Evolutionary conservation across 345 rosid genomes (phyloP).

Genomic region (Sisymbrium altissimum): DNA sequence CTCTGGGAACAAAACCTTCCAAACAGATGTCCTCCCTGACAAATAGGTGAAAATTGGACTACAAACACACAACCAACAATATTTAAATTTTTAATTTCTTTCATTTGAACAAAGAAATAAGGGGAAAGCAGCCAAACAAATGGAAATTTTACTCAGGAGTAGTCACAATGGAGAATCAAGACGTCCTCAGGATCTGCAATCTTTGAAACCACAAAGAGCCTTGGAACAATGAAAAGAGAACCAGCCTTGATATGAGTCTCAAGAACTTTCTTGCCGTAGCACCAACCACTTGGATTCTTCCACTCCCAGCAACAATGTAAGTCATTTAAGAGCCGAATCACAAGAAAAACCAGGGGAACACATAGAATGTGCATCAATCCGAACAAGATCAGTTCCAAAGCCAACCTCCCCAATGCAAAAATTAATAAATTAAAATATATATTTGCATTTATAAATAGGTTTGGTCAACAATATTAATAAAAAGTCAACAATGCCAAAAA

Average conservation of each 20-base stretch:
- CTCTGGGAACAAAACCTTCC: constrained; percentile 79
- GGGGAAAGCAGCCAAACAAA: background rate
- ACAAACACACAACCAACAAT: constrained; percentile 13
- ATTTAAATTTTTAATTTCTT: background rate
- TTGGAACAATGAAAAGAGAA: constrained; percentile 69
- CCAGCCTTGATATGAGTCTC: constrained; percentile 71
- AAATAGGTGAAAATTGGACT: constrained; percentile 89
- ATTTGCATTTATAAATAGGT: no score
- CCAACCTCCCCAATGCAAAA: constrained; percentile 70
- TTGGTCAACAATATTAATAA: no score
- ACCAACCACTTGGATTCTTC: constrained; percentile 76
- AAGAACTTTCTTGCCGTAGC: constrained; percentile 63
- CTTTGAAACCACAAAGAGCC: constrained; percentile 81
- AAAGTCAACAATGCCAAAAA: no score
- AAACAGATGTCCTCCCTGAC: constrained; percentile 73
- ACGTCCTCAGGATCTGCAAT: constrained; percentile 77
- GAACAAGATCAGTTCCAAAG: constrained; percentile 87
- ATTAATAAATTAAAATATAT: no score
- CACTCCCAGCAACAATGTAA: constrained; percentile 69
- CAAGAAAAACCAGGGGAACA: constrained; percentile 97
- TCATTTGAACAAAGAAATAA: background rate
- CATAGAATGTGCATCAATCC: constrained; percentile 71
- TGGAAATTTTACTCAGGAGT: constrained; percentile 64
- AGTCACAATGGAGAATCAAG: constrained; percentile 88
- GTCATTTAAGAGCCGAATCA: constrained; percentile 87